A percentile compares a stretch with the other conserved stretches of the same genome.
phyloP scores from a whole-genome alignment of 1,284 basidiomycete genomes.

The Tremellales sp. region DNA sequence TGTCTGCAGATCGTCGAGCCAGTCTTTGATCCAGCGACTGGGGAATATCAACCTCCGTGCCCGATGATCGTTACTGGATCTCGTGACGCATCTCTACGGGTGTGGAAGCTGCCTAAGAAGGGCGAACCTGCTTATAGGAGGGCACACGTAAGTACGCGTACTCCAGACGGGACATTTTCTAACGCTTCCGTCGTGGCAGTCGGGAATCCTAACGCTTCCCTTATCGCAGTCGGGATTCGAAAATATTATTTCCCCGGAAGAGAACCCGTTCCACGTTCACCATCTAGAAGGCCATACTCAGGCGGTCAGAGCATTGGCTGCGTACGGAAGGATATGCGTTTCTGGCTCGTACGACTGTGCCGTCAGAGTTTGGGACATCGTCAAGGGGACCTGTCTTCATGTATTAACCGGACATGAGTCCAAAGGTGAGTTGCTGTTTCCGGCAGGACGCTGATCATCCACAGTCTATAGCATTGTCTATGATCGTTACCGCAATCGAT shows the following conservation, averaged over 20 bases:
- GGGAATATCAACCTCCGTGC: constrained; percentile 51
- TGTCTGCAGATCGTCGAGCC: constrained; percentile 51
- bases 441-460: constrained; percentile 5
- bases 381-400: constrained; percentile 78
- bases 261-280: constrained; percentile 85
- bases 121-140: constrained; percentile 59
- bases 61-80: constrained; percentile 89
- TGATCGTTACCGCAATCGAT: constrained; percentile 75
- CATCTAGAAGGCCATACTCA: constrained; percentile 82
- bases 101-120: constrained; percentile 80
- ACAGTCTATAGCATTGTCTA: constrained; percentile 87
- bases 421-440: constrained; percentile 59
- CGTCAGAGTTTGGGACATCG: constrained; percentile 90
- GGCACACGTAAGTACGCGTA: constrained; percentile 6
- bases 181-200: not conserved
- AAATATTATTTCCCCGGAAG: constrained; percentile 49
- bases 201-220: not conserved
- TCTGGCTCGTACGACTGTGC: constrained; percentile 94
- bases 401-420: constrained; percentile 80
- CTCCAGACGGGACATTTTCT: not conserved
- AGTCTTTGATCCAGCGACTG: constrained; percentile 46
- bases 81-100: constrained; percentile 79
- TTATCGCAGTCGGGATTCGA: not conserved
- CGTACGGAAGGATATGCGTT: constrained; percentile 78
- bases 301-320: constrained; percentile 87